phyloP scores from a whole-genome alignment of 1,139 yeast genomes.

The Pichia terricola region DNA sequence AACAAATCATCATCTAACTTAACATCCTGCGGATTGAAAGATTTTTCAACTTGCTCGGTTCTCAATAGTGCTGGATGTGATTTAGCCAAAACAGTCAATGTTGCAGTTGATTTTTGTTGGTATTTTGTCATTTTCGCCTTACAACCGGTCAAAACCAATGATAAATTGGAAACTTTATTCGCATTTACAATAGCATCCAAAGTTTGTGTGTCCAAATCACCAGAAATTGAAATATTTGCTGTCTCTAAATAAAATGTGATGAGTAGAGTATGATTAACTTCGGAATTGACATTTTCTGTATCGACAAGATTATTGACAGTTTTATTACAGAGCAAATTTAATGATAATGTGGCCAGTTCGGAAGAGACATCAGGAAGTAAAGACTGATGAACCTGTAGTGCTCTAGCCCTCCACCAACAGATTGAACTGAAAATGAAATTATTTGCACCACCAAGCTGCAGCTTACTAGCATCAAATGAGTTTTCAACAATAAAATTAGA shows the following conservation, averaged over 20 bases:
- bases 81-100: conserved; percentile 72
- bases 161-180: conserved; percentile 47
- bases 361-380: conserved; percentile 51
- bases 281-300: conserved; percentile 16
- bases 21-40: conserved; percentile 41
- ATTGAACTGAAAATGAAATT: conserved; percentile 36
- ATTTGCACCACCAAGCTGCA: conserved; percentile 13
- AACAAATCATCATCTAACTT: conserved; percentile 69
- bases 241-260: conserved; percentile 52
- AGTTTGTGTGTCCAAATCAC: conserved; percentile 49
- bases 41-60: conserved; percentile 17
- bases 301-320: conserved; percentile 28
- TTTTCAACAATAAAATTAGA: conserved; percentile 21
- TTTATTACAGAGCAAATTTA: conserved; percentile 30
- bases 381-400: conserved; percentile 52
- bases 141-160: conserved; percentile 72
- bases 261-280: conserved; percentile 27
- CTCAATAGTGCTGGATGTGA: conserved; percentile 30
- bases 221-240: conserved; percentile 53
- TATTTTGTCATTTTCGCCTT: conserved; percentile 80
- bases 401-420: conserved; percentile 69
- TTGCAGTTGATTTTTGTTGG: conserved; percentile 63
- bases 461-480: conserved; percentile 10
- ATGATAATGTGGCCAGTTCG: conserved; percentile 33
- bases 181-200: conserved; percentile 45